Conservation (phyloP, 163 green algal genomes). For the Prototheca cutis region DNA sequence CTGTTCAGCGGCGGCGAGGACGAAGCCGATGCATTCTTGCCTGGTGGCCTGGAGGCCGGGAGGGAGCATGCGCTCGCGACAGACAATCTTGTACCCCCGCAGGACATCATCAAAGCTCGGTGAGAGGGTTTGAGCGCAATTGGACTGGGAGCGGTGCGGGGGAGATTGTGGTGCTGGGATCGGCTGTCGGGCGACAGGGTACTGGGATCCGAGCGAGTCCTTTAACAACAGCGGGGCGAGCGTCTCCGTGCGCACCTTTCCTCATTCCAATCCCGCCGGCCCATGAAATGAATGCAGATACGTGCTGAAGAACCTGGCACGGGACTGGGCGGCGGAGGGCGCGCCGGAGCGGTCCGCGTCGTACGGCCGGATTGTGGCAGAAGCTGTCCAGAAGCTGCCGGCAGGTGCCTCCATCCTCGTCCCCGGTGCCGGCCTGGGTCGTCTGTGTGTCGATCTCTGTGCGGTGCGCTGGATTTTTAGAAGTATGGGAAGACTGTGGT, state of each 20-base stretch:
- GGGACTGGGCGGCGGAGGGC: conserved; percentile 80
- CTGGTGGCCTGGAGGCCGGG: conserved; percentile 6
- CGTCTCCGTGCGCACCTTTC: no score
- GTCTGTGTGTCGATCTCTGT: conserved; percentile 49
- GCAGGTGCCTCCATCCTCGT: conserved; percentile 57
- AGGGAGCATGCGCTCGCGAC: conserved; percentile 3
- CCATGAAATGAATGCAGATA: no score
- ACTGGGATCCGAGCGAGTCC: no score
- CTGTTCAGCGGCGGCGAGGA: conserved; percentile 18
- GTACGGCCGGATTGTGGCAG: conserved; percentile 60
- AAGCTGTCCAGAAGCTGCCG: conserved; percentile 10
- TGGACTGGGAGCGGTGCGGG: no score
- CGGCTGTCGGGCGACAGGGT: no score
- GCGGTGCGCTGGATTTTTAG: no score
- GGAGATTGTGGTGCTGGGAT: no score
- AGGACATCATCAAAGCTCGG: conserved; percentile 32
- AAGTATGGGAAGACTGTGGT: no score
- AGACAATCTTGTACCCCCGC: conserved; percentile 2
- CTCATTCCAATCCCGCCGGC: no score
- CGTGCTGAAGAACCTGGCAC: conserved; percentile 82
- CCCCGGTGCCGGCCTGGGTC: conserved; percentile 74
- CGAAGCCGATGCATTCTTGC: conserved; percentile 4
- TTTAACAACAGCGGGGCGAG: no score
- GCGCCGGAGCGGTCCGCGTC: conserved; percentile 58
- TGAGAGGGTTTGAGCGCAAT: no score